Base-by-base conservation (phyloP, 495 filamentous ascomycete genomes). In the Rhizodiscina lignyota region DNA sequence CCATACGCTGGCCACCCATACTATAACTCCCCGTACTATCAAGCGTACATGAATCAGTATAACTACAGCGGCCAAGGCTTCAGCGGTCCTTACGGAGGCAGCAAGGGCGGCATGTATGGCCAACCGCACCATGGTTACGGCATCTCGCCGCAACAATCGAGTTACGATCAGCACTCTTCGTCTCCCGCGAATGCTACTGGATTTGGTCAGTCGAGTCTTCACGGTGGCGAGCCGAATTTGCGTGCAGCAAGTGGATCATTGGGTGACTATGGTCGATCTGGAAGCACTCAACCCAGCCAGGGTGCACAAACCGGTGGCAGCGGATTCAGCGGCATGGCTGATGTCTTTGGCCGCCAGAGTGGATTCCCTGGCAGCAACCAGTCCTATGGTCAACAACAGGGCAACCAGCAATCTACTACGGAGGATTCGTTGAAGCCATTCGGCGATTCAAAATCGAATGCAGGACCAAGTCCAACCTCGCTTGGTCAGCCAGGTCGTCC, bases 61-160 rank as follows among this genome's bases (percentile, higher is more conserved):
- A 42, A 46, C 49, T 64, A 66, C 44, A 64, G 62, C 23, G 77
- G 64, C 41, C 81, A 84, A 48, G 78, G 85, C 41, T 77, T 74
- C 49, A 54, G 54, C 30, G 58, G 54, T 30, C 53, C 52, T 22
- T 55, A 51, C 20, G 55, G 42, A 27, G 54, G 53, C 21, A n/a
- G n/a, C n/a, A 87, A 91, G 61, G 74, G 62, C 36, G 76, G 72
- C 30, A 72, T 85, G 60, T 92, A 93, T 48, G 74, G 72, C 38
- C 81, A 83, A 54, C 75, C 75, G 18, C 77, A 81, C 43, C 77
- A 74, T 43, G 63, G 57, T 34, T 94, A 89, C 55, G 74, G 72
- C 22, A 71, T 81, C 59, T 65, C 68, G 24, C 70, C 74, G 11
- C 75, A 78, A 38, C 64, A 61, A 0, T 77, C 79, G 4, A 8